A percentile compares a stretch with the other conserved stretches of the same genome.
phyloP scores from a whole-genome alignment of 2,329 filamentous ascomycete genomes.

The Xylaria sp. region DNA sequence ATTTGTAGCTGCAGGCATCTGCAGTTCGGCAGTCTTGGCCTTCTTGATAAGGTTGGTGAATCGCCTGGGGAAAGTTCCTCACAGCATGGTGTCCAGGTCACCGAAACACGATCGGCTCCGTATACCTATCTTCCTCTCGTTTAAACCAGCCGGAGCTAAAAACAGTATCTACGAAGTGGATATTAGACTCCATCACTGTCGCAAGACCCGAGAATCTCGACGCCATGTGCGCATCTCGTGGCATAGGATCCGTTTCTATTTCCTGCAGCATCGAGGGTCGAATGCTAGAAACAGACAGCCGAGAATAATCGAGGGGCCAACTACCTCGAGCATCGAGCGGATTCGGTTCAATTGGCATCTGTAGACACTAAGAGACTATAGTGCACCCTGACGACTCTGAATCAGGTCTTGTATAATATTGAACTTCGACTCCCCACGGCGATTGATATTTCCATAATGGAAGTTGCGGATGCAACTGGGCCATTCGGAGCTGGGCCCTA shows the following conservation, averaged over 20 bases:
- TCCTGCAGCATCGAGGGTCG: slow-evolving; percentile 7
- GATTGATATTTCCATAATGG: not conserved
- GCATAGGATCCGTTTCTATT: slow-evolving; percentile 19
- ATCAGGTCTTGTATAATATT: not conserved
- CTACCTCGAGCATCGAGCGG: not conserved
- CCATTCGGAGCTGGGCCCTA: not conserved
- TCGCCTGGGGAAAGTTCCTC: slow-evolving; percentile 12
- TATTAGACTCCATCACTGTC: not conserved
- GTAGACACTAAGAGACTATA: not conserved
- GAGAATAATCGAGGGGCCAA: not conserved
- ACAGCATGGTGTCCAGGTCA: not conserved
- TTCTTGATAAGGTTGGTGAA: slow-evolving; percentile 22
- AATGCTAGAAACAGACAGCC: not conserved
- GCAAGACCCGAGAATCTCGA: slow-evolving; percentile 3
- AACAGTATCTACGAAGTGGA: slow-evolving; percentile 5
- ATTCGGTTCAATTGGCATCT: not conserved
- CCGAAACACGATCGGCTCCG: slow-evolving; percentile 12
- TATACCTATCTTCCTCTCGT: not conserved
- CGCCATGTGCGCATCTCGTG: slow-evolving; percentile 23
- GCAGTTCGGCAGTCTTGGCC: slow-evolving; percentile 15
- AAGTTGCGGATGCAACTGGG: not conserved
- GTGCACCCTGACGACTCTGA: not conserved
- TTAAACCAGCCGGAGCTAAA: slow-evolving; percentile 21
- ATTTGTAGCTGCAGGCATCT: slow-evolving; percentile 18
- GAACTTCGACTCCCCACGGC: not conserved